Conservation (phyloP, 495 filamentous ascomycete species). For the Aspergillus homomorphus region DNA sequence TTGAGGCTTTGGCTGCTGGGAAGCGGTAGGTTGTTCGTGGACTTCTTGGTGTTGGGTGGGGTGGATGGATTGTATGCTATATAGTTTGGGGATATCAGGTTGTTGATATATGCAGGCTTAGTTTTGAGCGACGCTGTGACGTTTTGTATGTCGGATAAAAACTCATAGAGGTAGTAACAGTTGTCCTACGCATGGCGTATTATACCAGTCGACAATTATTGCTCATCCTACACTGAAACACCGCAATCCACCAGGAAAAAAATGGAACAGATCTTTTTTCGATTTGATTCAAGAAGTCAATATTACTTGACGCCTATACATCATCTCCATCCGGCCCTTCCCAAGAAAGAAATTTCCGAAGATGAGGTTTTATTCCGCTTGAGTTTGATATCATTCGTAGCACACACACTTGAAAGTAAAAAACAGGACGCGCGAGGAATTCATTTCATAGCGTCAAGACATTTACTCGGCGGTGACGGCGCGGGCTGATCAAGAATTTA, state of each 20-base stretch:
- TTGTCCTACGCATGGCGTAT: no score
- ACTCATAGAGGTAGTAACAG: no score
- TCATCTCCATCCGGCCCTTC: constrained; percentile 34
- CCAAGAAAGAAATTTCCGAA: constrained; percentile 30
- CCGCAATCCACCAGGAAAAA: background rate
- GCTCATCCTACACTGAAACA: no score
- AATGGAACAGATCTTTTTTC: constrained; percentile 1
- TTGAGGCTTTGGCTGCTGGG: constrained; percentile 12
- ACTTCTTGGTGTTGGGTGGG: background rate
- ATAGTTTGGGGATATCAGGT: no score
- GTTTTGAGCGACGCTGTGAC: no score
- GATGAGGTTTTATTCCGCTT: constrained; percentile 7
- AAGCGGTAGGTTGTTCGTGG: constrained; percentile 6
- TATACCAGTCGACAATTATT: no score
- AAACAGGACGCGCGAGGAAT: constrained; percentile 43
- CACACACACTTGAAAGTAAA: constrained; percentile 22
- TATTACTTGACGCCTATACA: constrained; percentile 29
- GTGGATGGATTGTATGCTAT: constrained; percentile 3
- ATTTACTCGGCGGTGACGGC: constrained; percentile 52
- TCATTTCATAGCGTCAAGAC: constrained; percentile 27
- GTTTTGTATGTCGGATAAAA: no score
- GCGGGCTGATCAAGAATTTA: constrained; percentile 33
- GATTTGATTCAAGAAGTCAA: constrained; percentile 1
- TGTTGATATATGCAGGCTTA: no score
- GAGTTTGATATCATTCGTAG: constrained; percentile 47